Conservation (phyloP, 225 moss, liverwort and hornwort species). For the Sphagnum tenellum region DNA sequence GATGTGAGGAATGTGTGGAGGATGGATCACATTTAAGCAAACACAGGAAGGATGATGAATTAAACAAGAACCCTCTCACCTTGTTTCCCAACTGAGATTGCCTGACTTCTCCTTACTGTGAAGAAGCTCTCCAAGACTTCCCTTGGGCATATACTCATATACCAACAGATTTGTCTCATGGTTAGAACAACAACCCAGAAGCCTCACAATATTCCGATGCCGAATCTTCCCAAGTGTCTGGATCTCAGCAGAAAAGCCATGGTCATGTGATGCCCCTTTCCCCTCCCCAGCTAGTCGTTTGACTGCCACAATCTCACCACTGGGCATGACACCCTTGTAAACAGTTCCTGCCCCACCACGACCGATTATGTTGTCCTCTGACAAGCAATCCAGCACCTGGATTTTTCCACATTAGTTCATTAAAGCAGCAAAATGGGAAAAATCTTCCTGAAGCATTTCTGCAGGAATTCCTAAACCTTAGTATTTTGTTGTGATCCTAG, state of each 20-base stretch:
- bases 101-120: slow-evolving; percentile 62
- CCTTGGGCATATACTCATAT: slow-evolving; percentile 95
- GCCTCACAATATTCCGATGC: slow-evolving; percentile 81
- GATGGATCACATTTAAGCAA: background rate
- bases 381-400: slow-evolving; percentile 72
- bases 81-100: slow-evolving; percentile 67
- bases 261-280: slow-evolving; percentile 70
- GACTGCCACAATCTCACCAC: slow-evolving; percentile 84
- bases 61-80: slow-evolving; percentile 15
- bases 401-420: background rate
- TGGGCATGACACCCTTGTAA: slow-evolving; percentile 84
- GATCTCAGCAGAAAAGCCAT: slow-evolving; percentile 92
- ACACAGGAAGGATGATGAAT: background rate
- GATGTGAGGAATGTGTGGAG: background rate
- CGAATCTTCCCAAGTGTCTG: slow-evolving; percentile 87
- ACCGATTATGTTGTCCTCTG: slow-evolving; percentile 89
- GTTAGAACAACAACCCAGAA: slow-evolving; percentile 88
- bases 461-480: no score
- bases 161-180: slow-evolving; percentile 80
- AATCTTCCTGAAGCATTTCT: no score
- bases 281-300: slow-evolving; percentile 74
- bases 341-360: slow-evolving; percentile 88
- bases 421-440: no score
- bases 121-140: slow-evolving; percentile 87
- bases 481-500: no score